phyloP scores from a whole-genome alignment of 371 early-diverging fungal genomes.

The Haplosporangium sp. region DNA sequence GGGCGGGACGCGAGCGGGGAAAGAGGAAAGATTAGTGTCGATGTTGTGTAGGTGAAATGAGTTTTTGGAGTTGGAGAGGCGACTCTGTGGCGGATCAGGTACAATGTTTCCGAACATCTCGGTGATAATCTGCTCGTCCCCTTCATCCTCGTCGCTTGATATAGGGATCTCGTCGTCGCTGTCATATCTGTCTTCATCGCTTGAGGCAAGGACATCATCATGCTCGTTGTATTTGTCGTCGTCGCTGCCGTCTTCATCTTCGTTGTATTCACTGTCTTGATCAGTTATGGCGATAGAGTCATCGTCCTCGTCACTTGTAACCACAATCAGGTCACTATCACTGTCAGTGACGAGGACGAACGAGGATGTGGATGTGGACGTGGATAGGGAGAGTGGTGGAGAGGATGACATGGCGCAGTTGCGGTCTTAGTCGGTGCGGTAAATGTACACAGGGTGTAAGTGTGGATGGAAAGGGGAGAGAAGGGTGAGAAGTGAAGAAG shows the following conservation, averaged over 20 bases:
- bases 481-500: not conserved
- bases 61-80: not conserved
- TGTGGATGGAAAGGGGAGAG: not conserved
- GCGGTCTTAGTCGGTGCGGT: not conserved
- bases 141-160: not conserved
- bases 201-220: no score
- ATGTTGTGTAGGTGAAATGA: not conserved
- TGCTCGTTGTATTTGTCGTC: no score
- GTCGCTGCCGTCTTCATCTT: no score
- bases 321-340: not conserved
- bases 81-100: not conserved
- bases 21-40: not conserved
- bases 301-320: not conserved
- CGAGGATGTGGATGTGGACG: not conserved
- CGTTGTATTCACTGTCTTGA: no score
- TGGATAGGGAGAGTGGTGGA: not conserved
- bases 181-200: no score
- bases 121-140: not conserved
- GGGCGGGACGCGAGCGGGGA: slow-evolving; percentile 1
- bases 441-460: not conserved
- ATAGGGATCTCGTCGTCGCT: no score
- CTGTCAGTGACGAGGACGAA: not conserved
- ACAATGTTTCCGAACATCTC: not conserved
- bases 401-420: not conserved
- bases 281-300: not conserved